These are phyloP conservation scores for Geranium incanum DNA, from an alignment of 441 rosid species.

Conservation along the genomic window DNA sequence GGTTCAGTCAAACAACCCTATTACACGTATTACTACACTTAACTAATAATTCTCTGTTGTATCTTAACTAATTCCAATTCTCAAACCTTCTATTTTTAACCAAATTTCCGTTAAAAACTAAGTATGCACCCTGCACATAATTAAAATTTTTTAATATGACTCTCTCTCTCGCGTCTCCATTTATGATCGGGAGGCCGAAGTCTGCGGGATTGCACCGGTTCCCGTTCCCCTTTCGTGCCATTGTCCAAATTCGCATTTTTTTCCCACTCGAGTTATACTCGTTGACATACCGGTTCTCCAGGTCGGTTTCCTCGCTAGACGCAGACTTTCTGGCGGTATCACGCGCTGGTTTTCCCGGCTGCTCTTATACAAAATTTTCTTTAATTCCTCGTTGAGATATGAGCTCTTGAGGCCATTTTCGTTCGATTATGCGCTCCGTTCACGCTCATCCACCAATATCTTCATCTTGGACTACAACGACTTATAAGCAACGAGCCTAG, in stretches of 20 bases:
- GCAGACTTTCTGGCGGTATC: constrained; percentile 27
- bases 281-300: constrained; percentile 43
- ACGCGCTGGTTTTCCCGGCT: neutral
- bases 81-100: too few species aligned
- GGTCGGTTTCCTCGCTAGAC: too few species aligned
- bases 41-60: too few species aligned
- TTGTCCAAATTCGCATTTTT: constrained; percentile 14
- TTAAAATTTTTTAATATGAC: too few species aligned
- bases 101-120: too few species aligned
- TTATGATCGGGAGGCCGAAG: neutral
- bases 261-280: constrained; percentile 49
- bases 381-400: constrained; percentile 32
- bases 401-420: constrained; percentile 23
- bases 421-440: constrained; percentile 24
- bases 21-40: too few species aligned
- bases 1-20: too few species aligned
- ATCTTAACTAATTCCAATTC: too few species aligned
- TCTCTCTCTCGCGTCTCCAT: too few species aligned
- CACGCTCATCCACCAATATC: constrained; percentile 43
- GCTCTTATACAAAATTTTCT: neutral
- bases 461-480: constrained; percentile 50
- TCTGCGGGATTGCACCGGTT: neutral
- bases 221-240: neutral
- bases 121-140: too few species aligned
- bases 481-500: constrained; percentile 18